Percentiles rank a stretch among this genome's conserved stretches.
Conservation (phyloP, 495 filamentous ascomycete species). For the Neurospora terricola region DNA sequence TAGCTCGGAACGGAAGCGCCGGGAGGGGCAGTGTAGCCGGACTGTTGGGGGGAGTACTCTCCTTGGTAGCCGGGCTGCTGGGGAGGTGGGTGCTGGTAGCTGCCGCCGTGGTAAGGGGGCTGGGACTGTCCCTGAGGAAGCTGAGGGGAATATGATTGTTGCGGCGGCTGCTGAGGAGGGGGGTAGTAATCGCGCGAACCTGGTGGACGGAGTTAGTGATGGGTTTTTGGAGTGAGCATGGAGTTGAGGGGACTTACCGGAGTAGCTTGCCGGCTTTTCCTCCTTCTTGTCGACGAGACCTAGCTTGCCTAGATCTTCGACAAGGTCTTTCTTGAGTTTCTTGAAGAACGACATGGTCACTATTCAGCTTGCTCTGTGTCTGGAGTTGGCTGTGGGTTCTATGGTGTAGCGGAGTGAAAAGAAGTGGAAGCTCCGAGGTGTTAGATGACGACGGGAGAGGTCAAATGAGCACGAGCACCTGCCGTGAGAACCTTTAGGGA, state of each 20-base stretch:
- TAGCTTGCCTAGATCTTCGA: conserved; percentile 10
- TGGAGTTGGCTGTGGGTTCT: background rate
- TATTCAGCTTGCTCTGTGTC: background rate
- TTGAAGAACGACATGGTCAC: conserved; percentile 23
- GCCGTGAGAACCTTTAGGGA: background rate
- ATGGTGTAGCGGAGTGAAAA: background rate
- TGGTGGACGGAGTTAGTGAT: background rate
- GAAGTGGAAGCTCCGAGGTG: background rate
- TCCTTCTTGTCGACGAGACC: conserved; percentile 15
- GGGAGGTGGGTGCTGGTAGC: conserved; percentile 9
- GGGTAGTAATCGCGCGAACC: background rate
- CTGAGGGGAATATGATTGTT: conserved; percentile 8
- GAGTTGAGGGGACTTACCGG: background rate
- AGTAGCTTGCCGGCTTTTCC: conserved; percentile 2
- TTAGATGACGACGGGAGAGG: background rate
- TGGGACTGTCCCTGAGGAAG: conserved; percentile 13
- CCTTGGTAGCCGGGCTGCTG: conserved; percentile 1
- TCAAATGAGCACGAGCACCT: background rate
- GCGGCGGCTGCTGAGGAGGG: conserved; percentile 5
- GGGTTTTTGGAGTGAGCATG: background rate
- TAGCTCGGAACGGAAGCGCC: background rate
- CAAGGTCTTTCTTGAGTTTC: conserved; percentile 16
- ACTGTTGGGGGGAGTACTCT: conserved; percentile 1
- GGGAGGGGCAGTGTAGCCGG: conserved; percentile 11
- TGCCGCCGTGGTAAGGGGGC: conserved; percentile 22